Evolutionary conservation across 345 rosid species (phyloP).

Genomic region (Rhodomyrtus tomentosa): DNA sequence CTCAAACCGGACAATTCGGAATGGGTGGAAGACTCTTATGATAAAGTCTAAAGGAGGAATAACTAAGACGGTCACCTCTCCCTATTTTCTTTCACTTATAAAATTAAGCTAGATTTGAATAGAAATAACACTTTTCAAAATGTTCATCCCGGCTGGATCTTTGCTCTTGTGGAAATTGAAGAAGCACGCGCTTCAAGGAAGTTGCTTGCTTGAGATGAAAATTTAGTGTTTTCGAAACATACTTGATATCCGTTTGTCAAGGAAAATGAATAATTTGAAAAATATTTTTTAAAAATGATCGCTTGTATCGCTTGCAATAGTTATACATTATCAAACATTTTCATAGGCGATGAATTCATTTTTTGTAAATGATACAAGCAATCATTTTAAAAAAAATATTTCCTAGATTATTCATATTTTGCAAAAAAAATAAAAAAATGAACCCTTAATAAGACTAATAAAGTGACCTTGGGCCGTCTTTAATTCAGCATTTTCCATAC

Average conservation of each 20-base stretch:
- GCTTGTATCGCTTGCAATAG: no score
- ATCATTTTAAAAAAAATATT: no score
- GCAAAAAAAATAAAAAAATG: no score
- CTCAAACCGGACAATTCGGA: not conserved
- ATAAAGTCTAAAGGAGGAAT: not conserved
- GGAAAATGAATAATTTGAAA: no score
- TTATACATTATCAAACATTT: no score
- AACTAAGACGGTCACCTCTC: not conserved
- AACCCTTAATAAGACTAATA: not conserved
- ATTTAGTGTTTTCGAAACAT: not conserved
- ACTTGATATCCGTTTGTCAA: not conserved
- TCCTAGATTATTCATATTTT: no score
- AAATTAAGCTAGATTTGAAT: no score
- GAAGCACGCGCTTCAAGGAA: not conserved
- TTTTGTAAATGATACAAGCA: no score
- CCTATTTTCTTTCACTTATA: not conserved
- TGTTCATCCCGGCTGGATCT: not conserved
- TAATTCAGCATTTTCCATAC: not conserved
- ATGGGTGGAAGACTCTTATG: accelerated
- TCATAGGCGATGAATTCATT: no score
- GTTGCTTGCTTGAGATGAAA: not conserved
- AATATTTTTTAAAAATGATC: no score
- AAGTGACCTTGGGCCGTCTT: not conserved
- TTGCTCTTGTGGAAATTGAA: not conserved
- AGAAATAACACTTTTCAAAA: not conserved